Evolutionary conservation across 2,329 filamentous ascomycete genomes (phyloP), one percentile per base, ranked within the genome.

Genomic region (Coniochaeta pulveracea): DNA sequence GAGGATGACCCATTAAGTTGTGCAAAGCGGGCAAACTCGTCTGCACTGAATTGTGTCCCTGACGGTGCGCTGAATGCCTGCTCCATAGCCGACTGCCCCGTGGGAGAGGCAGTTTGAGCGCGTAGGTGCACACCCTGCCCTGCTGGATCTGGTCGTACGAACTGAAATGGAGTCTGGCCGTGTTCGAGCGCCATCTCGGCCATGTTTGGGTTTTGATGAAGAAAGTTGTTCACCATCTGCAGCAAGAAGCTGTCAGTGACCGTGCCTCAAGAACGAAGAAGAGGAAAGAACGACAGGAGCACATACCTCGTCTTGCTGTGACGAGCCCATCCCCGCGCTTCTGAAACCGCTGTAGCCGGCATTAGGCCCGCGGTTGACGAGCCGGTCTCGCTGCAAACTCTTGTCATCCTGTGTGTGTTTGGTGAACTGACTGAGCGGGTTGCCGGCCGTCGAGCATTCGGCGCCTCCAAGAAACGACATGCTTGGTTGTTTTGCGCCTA

Each of bases 331-430:
- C 37, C 69, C 70, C 45, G 72, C 70, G 53, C 74, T 88, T 42
- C 85, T 73, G 65, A 93, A 88, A 48, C 82, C 75, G 52, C 83
- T 80, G 48, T 83, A 69, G 49, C 80, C 64, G 6, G 72, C 78
- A 26, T 72, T 76, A 1, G 83, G 80, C 1, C 76, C 78, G 43
- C 80, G 68, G 41, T 84, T 85, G 39, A 84, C 78, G 40, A 96
- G 67, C 38, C 91, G 76, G 58, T 98, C 91, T 49, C 88, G 73
- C 61, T 96, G 91, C 37, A 96, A 66, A 37, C 84, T 91, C 61
- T 88, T 93, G 64, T 98, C 91, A 69, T 93, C 85, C 53, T 93
- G 84, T 37, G 91, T 85, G 58, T 95, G 88, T 61, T 98, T 98
- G 43, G 88, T 85, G 57, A 98, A 93, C 66, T 96, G 91, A 54